phyloP scores from a whole-genome alignment of 2,329 filamentous ascomycete species.

The Fusarium sp. region DNA sequence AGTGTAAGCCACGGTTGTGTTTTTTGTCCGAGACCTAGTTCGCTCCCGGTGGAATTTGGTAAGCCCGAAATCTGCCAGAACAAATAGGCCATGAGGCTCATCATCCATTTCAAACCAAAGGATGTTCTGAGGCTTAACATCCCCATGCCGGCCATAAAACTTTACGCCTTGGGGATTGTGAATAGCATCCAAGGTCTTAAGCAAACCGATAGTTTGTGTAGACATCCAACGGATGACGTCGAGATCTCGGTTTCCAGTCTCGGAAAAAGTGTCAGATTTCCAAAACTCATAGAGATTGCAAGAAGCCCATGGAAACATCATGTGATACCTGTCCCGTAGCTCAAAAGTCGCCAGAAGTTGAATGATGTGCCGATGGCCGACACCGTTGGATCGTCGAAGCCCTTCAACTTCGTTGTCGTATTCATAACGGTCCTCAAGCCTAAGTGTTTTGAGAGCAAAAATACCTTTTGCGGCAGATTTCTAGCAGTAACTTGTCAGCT shows the following conservation, averaged over 20 bases:
- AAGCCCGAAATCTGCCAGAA: neutral
- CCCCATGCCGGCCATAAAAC: neutral
- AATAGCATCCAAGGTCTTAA: neutral
- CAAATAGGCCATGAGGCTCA: neutral
- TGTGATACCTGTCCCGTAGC: neutral
- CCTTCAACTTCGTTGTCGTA: neutral
- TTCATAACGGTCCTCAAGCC: neutral
- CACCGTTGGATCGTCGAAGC: neutral
- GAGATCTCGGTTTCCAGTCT: neutral
- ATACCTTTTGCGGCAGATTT: neutral
- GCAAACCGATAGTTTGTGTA: neutral
- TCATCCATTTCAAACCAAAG: neutral
- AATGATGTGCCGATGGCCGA: neutral
- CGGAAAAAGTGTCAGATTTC: neutral
- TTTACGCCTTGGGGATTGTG: neutral
- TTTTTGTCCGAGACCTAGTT: neutral
- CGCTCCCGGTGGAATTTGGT: neutral
- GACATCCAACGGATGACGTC: neutral
- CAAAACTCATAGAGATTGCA: neutral
- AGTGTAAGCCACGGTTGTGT: neutral
- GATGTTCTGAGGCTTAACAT: neutral
- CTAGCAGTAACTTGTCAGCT: neutral
- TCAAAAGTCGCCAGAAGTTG: neutral
- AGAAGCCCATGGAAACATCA: neutral
- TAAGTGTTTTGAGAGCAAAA: neutral